These are phyloP conservation scores for Waitea zeae DNA, from an alignment of 1,284 basidiomycete species.

Conservation along the genomic window DNA sequence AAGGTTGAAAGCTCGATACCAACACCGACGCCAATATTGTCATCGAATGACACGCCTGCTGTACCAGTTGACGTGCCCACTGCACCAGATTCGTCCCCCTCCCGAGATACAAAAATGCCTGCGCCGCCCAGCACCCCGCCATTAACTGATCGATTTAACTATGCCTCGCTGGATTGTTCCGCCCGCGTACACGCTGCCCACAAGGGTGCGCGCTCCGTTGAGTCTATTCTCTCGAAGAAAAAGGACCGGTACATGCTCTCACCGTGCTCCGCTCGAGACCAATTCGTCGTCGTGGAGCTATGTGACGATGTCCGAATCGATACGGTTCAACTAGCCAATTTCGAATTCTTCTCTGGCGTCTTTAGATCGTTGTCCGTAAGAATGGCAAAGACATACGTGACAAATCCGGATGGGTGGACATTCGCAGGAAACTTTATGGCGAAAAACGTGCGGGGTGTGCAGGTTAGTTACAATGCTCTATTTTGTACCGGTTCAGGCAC, in stretches of 20 bases:
- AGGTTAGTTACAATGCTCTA: conserved; percentile 32
- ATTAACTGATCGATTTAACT: conserved; percentile 77
- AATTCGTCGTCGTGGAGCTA: conserved; percentile 89
- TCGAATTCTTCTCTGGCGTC: conserved; percentile 95
- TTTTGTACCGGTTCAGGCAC: not conserved
- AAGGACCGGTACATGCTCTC: conserved; percentile 96
- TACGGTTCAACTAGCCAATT: conserved; percentile 90
- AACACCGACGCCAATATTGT: conserved; percentile 13
- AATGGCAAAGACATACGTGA: conserved; percentile 59
- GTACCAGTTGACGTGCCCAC: conserved; percentile 4
- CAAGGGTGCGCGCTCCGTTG: conserved; percentile 68
- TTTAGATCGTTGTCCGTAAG: conserved; percentile 86
- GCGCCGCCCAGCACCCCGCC: too few relatives aligned
- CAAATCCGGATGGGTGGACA: conserved; percentile 51
- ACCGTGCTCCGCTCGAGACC: conserved; percentile 60
- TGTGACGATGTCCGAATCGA: conserved; percentile 97
- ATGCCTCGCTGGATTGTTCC: conserved; percentile 85
- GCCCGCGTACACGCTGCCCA: conserved; percentile 82
- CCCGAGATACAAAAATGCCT: too few relatives aligned
- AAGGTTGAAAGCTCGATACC: conserved; percentile 8
- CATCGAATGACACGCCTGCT: too few relatives aligned
- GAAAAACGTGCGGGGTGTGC: conserved; percentile 84
- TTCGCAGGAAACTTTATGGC: conserved; percentile 66
- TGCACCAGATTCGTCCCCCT: not conserved
- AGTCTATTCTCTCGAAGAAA: conserved; percentile 76